These are phyloP conservation scores for Cyanidium caldarium DNA, from an alignment of 23 red algal species.

Conservation along the genomic window DNA sequence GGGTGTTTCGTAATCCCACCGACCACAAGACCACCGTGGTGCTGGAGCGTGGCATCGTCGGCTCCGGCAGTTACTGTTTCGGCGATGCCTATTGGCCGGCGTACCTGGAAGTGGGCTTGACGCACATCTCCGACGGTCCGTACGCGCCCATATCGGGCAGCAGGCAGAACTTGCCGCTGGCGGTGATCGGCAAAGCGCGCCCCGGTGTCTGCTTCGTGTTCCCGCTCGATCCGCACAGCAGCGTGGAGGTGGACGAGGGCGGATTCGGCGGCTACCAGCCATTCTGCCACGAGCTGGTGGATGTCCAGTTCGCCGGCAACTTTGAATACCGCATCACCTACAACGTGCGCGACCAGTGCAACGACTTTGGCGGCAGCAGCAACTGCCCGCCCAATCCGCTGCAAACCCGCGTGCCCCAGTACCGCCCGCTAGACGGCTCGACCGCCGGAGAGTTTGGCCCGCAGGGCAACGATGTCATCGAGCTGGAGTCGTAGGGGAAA, in stretches of 20 bases:
- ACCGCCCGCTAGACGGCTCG: background rate
- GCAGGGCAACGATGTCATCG: background rate
- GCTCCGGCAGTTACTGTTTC: background rate
- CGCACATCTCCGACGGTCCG: background rate
- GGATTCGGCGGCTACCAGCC: constrained; percentile 5
- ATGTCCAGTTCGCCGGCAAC: constrained; percentile 8
- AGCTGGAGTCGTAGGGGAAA: no score
- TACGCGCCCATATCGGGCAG: background rate
- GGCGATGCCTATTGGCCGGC: background rate
- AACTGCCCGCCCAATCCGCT: background rate
- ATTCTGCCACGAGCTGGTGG: constrained; percentile 7
- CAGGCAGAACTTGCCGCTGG: background rate
- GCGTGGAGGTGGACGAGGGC: background rate
- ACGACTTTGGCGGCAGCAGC: constrained; percentile 1
- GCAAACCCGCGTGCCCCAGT: background rate
- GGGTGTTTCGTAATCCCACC: background rate
- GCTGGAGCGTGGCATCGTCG: background rate
- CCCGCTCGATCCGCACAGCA: background rate
- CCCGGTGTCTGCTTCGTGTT: constrained; percentile 15
- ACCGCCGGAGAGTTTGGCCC: background rate
- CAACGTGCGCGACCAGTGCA: constrained; percentile 7
- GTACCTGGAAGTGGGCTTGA: constrained; percentile 1
- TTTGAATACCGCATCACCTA: constrained; percentile 4
- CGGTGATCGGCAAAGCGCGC: background rate
- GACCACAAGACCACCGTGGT: background rate